Evolutionary conservation across 331 rosid genomes (phyloP).

Genomic region (Telfairia occidentalis): DNA sequence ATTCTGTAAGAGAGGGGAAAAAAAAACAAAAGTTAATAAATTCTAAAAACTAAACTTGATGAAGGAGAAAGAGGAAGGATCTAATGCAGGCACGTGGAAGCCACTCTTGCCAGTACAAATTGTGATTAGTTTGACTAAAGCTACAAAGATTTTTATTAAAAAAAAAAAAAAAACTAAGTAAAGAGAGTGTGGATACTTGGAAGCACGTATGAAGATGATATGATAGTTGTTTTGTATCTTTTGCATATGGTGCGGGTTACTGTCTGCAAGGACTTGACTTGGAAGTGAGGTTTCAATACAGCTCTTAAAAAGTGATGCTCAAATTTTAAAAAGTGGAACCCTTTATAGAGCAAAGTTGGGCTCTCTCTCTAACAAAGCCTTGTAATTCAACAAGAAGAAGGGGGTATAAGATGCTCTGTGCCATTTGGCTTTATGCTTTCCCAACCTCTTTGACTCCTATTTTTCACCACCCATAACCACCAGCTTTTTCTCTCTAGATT

Average conservation of each 20-base stretch:
- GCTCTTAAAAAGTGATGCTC: not conserved
- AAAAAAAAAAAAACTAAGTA: not conserved
- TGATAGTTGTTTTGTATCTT: not conserved
- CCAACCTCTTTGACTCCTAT: conserved; percentile 21
- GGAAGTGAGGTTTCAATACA: conserved; percentile 8
- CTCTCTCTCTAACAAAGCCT: not conserved
- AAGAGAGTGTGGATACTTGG: not conserved
- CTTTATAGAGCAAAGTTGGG: not conserved
- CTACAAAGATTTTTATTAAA: not conserved
- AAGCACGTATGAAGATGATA: conserved; percentile 5
- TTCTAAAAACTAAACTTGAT: not conserved
- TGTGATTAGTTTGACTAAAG: not conserved
- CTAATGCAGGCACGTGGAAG: not conserved
- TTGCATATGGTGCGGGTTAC: conserved; percentile 8
- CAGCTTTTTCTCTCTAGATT: not conserved
- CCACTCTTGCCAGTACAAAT: not conserved
- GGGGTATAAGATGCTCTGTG: conserved; percentile 36
- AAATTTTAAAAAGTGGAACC: not conserved
- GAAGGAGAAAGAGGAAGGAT: not conserved
- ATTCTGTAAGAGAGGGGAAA: not conserved
- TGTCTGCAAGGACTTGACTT: conserved; percentile 12
- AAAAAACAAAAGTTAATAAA: not conserved
- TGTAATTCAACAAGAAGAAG: not conserved
- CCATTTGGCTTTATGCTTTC: conserved; percentile 31
- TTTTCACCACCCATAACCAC: conserved; percentile 20